A percentile compares a stretch with the other conserved stretches of the same genome.
Conservation (phyloP, 495 filamentous ascomycete genomes). For the Lichina pygmaea region DNA sequence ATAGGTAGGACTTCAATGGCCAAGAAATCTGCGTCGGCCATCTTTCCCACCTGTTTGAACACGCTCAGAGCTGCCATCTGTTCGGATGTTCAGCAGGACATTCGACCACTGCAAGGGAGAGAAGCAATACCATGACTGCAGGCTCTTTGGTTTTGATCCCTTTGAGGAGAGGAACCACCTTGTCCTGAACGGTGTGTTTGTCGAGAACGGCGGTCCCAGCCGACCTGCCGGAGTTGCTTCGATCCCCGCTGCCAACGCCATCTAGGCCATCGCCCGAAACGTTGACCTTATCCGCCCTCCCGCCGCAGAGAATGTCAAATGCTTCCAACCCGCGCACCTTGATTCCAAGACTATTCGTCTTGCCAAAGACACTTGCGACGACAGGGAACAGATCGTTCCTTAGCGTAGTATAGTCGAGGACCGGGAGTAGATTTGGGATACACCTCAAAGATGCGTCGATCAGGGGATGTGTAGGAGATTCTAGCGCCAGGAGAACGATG, state of each 20-base stretch:
- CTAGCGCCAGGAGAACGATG: slow-evolving; percentile 51
- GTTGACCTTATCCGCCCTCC: slow-evolving; percentile 16
- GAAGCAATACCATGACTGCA: slow-evolving; percentile 41
- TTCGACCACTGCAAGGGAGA: neutral
- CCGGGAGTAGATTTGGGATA: slow-evolving; percentile 44
- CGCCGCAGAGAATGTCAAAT: slow-evolving; percentile 72
- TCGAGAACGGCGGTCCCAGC: slow-evolving; percentile 54
- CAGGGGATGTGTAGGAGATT: slow-evolving; percentile 65
- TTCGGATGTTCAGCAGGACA: neutral
- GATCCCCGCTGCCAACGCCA: slow-evolving; percentile 22
- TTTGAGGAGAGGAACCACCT: slow-evolving; percentile 70
- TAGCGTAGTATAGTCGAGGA: slow-evolving; percentile 82
- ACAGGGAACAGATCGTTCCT: slow-evolving; percentile 89
- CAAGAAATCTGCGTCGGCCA: slow-evolving; percentile 78
- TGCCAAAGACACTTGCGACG: slow-evolving; percentile 67
- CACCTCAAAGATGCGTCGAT: slow-evolving; percentile 61
- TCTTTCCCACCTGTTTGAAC: slow-evolving; percentile 49
- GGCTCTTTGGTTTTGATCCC: slow-evolving; percentile 95
- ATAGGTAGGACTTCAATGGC: slow-evolving; percentile 74
- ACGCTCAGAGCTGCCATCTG: slow-evolving; percentile 64
- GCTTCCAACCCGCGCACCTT: slow-evolving; percentile 80
- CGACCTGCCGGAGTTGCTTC: slow-evolving; percentile 20
- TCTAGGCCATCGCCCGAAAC: slow-evolving; percentile 37
- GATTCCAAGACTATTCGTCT: slow-evolving; percentile 75
- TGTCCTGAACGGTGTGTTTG: slow-evolving; percentile 94